Conservation (phyloP, 140 eudicot species). For the Cichorium intybus region DNA sequence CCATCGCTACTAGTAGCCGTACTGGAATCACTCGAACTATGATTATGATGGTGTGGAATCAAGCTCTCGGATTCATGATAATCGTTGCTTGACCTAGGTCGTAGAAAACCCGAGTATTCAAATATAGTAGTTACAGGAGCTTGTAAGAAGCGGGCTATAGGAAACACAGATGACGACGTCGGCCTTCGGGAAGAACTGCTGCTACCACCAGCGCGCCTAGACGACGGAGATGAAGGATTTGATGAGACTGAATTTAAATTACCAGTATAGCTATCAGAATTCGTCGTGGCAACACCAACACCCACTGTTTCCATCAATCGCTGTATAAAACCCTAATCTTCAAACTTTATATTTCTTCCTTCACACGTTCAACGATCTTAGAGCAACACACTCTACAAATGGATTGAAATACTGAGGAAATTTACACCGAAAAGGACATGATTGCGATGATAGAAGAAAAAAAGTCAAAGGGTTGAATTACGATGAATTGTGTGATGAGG, state of each 20-base stretch:
- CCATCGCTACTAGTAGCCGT: not conserved
- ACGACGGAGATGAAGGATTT: conserved; percentile 8
- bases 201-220: not conserved
- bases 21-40: conserved; percentile 23
- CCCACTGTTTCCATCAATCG: conserved; percentile 32
- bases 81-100: conserved; percentile 33
- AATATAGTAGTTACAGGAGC: conserved; percentile 61
- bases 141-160: conserved; percentile 43
- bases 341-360: not conserved
- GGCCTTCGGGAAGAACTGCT: not conserved
- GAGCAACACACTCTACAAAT: conserved; percentile 4
- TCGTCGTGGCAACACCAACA: conserved; percentile 10
- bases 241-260: conserved; percentile 8
- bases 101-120: conserved; percentile 53
- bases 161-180: conserved; percentile 20
- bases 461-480: conserved; percentile 9
- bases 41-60: conserved; percentile 13
- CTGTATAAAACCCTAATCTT: conserved; percentile 15
- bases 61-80: conserved; percentile 25
- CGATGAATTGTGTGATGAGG: conserved; percentile 1
- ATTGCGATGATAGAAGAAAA: not conserved
- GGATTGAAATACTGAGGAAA: not conserved
- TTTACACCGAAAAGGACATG: not conserved
- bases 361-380: conserved; percentile 11
- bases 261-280: conserved; percentile 22